phyloP scores from a whole-genome alignment of 208 protist species.

The Naegleria gruberi region DNA sequence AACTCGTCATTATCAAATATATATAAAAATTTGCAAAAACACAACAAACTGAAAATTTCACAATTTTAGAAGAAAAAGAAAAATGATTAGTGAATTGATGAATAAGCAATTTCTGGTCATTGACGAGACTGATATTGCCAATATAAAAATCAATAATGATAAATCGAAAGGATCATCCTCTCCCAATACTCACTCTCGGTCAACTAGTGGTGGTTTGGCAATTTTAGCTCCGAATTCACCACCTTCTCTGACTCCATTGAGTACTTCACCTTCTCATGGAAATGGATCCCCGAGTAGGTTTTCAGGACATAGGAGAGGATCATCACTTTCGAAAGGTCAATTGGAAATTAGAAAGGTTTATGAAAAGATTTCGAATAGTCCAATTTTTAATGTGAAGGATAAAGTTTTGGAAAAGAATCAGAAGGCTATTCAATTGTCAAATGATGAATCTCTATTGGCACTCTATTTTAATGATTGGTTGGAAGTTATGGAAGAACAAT shows the following conservation, averaged over 20 bases:
- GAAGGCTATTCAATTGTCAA: neutral
- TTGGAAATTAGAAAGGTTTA: neutral
- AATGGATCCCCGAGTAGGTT: neutral
- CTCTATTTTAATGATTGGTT: neutral
- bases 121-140: neutral
- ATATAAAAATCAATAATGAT: too few relatives aligned
- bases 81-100: neutral
- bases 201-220: too few relatives aligned
- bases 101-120: neutral
- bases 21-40: too few relatives aligned
- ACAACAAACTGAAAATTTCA: too few relatives aligned
- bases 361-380: neutral
- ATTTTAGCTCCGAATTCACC: too few relatives aligned
- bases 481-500: neutral
- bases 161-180: neutral
- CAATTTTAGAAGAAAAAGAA: too few relatives aligned
- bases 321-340: neutral
- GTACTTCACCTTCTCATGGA: too few relatives aligned
- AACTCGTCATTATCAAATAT: too few relatives aligned
- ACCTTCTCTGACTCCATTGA: neutral
- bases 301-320: neutral
- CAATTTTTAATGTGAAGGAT: neutral
- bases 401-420: neutral
- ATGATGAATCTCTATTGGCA: neutral
- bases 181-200: neutral